A percentile compares a stretch with the other conserved stretches of the same genome.
Evolutionary conservation across 2,329 filamentous ascomycete species (phyloP).

Genomic region (Chalaropsis thielavioides): DNA sequence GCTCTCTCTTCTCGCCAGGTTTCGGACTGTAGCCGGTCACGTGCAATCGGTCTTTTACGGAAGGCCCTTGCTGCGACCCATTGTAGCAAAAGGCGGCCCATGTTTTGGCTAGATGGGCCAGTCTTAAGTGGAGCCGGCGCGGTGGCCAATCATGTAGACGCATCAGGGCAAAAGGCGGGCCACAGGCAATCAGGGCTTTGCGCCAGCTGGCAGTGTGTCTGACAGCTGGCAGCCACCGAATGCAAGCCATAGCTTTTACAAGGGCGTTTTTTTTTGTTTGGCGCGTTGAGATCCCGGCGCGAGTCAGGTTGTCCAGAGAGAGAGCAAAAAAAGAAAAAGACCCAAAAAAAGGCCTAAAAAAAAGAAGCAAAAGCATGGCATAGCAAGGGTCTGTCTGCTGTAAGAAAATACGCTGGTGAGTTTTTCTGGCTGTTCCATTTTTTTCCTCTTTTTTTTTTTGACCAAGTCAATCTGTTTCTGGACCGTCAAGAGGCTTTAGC

Average conservation of each 20-base stretch:
- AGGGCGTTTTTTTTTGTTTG: no score
- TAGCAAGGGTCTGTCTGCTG: no score
- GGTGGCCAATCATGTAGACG: not conserved
- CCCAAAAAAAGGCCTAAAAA: not conserved
- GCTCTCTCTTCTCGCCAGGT: constrained; percentile 16
- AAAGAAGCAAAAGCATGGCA: no score
- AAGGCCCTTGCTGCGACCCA: not conserved
- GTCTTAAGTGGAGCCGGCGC: not conserved
- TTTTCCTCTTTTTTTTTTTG: not conserved
- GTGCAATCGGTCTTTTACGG: constrained; percentile 19
- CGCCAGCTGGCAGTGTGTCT: not conserved
- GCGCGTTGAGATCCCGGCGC: not conserved
- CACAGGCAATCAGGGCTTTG: not conserved
- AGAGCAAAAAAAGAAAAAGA: not conserved
- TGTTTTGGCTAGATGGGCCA: not conserved
- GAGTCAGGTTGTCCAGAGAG: not conserved
- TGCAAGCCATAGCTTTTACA: not conserved
- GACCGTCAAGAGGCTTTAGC: not conserved
- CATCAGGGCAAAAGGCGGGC: not conserved
- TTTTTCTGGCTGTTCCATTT: not conserved
- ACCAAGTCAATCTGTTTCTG: not conserved
- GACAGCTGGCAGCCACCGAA: not conserved
- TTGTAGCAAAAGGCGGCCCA: not conserved
- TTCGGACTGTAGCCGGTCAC: constrained; percentile 16
- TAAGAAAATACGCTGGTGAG: not conserved